Conservation (phyloP, 352 stramenopile genomes). For the Phytophthora quininea region DNA sequence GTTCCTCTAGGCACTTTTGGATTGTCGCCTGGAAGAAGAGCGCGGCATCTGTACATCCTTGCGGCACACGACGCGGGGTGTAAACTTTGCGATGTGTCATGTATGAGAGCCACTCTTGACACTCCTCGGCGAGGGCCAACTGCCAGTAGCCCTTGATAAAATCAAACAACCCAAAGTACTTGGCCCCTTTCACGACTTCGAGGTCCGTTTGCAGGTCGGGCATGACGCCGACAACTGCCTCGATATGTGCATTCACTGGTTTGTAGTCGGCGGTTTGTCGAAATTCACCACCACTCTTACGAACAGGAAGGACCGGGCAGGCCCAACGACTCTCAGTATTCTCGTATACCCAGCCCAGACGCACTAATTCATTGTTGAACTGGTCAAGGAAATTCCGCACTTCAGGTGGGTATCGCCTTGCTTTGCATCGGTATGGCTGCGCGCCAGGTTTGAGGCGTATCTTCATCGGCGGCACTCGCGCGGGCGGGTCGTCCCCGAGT, state of each 20-base stretch:
- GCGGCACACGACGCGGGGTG: slow-evolving; percentile 1
- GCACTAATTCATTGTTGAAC: slow-evolving; percentile 27
- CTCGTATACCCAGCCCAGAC: slow-evolving; percentile 32
- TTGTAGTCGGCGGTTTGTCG: slow-evolving; percentile 34
- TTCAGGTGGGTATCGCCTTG: slow-evolving; percentile 26
- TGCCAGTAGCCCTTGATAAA: slow-evolving; percentile 20
- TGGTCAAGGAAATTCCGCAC: slow-evolving; percentile 20
- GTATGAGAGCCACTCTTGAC: slow-evolving; percentile 22
- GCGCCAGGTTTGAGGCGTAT: slow-evolving; percentile 25
- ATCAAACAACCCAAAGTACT: slow-evolving; percentile 21
- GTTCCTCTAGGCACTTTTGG: not conserved
- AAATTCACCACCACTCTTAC: slow-evolving; percentile 20
- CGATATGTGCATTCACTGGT: slow-evolving; percentile 19
- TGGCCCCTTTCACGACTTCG: not conserved
- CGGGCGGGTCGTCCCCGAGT: slow-evolving; percentile 26
- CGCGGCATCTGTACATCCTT: slow-evolving; percentile 3
- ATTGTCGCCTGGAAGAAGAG: slow-evolving; percentile 5
- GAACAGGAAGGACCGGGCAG: slow-evolving; percentile 22
- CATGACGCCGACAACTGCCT: slow-evolving; percentile 35
- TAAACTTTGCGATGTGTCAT: slow-evolving; percentile 22
- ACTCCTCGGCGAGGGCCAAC: not conserved
- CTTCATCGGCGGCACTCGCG: slow-evolving; percentile 22
- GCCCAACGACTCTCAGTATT: slow-evolving; percentile 27
- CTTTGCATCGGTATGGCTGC: slow-evolving; percentile 24
- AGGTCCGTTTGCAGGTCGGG: slow-evolving; percentile 22